Evolutionary conservation across 768 basidiomycete species (phyloP).

Genomic region (Galerina sulciceps): DNA sequence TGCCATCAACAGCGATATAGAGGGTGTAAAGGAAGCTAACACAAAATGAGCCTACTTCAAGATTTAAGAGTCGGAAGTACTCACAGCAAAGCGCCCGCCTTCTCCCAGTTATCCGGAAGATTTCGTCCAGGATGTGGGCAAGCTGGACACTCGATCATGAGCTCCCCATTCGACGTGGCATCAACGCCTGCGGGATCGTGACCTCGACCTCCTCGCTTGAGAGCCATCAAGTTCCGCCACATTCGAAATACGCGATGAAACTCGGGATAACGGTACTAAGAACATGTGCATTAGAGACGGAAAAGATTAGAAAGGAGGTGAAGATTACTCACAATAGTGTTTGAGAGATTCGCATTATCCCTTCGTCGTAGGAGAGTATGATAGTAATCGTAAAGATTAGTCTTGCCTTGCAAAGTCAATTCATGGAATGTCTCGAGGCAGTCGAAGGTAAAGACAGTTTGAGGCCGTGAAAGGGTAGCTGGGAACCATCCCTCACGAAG

Average conservation of each 20-base stretch:
- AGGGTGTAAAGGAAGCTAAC: slow-evolving; percentile 11
- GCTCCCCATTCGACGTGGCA: slow-evolving; percentile 3
- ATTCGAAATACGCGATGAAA: slow-evolving; percentile 6
- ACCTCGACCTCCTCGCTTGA: slow-evolving; percentile 19
- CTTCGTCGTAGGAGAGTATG: not conserved
- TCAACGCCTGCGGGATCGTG: slow-evolving; percentile 11
- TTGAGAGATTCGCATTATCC: not conserved
- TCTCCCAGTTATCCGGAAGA: slow-evolving; percentile 14
- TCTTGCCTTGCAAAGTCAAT: slow-evolving; percentile 9
- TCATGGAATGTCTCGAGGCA: slow-evolving; percentile 3
- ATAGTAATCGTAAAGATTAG: slow-evolving; percentile 11
- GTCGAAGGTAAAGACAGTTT: slow-evolving; percentile 15
- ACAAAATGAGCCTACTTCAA: not conserved
- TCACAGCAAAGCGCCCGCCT: not conserved
- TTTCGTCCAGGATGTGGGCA: slow-evolving; percentile 19
- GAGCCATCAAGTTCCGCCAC: slow-evolving; percentile 10
- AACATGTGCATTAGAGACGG: not conserved
- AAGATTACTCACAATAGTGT: not conserved
- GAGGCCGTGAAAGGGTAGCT: not conserved
- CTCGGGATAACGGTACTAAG: slow-evolving; percentile 14
- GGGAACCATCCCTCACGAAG: slow-evolving; percentile 10
- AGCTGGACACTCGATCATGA: slow-evolving; percentile 18
- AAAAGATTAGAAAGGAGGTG: not conserved
- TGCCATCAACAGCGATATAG: slow-evolving; percentile 17
- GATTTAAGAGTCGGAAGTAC: not conserved